phyloP scores from a whole-genome alignment of 2,329 filamentous ascomycete species.

The Neophaeococcomyces mojaviensis region DNA sequence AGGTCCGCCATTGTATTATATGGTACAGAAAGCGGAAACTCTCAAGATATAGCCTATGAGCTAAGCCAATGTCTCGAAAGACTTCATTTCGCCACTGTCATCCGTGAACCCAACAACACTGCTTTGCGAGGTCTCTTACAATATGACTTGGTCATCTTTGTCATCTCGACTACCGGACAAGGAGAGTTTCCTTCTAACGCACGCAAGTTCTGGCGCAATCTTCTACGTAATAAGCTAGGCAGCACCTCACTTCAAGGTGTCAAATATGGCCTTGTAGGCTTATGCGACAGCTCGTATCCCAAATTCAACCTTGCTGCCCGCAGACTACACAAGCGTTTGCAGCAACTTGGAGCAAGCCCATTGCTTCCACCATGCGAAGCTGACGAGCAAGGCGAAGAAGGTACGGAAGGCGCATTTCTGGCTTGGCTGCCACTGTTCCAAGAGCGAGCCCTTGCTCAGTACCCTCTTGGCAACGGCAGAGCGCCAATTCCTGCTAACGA shows the following conservation, averaged over 20 bases:
- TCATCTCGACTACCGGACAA: conserved; percentile 87
- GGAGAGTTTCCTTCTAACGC: conserved; percentile 86
- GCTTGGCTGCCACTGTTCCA: conserved; percentile 67
- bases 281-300: conserved; percentile 90
- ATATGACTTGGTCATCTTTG: conserved; percentile 53
- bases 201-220: conserved; percentile 71
- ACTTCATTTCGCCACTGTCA: conserved; percentile 66
- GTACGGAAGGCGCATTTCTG: conserved; percentile 73
- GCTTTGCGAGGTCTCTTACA: conserved; percentile 40
- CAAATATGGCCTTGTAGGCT: conserved; percentile 76
- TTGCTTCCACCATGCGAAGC: conserved; percentile 75
- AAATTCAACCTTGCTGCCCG: conserved; percentile 94
- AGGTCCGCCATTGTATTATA: conserved; percentile 65
- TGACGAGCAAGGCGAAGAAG: conserved; percentile 89
- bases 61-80: conserved; percentile 67
- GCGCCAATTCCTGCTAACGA: conserved; percentile 15
- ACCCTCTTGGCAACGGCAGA: conserved; percentile 55
- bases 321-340: conserved; percentile 75
- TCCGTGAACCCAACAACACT: conserved; percentile 70
- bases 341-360: conserved; percentile 72
- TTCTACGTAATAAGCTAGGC: conserved; percentile 71
- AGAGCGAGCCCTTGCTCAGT: conserved; percentile 56
- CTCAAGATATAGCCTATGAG: conserved; percentile 84
- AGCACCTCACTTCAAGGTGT: conserved; percentile 60
- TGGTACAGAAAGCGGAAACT: conserved; percentile 90